Evolutionary conservation across 1,284 basidiomycete species (phyloP), one percentile per base, ranked within the genome.

Genomic region (Termitomyces sp.): DNA sequence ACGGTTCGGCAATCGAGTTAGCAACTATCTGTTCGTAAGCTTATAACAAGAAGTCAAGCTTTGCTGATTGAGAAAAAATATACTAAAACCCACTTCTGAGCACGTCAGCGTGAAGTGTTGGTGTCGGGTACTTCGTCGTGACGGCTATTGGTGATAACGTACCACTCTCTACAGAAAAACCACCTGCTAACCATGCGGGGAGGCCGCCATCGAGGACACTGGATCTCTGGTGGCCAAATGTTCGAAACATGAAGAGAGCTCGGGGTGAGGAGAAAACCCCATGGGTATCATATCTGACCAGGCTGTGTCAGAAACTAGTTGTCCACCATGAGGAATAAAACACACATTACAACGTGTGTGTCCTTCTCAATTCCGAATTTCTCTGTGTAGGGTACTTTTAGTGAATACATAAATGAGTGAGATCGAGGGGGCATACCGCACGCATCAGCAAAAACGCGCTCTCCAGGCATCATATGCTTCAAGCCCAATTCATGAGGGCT

Each of bases 381-480:
- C 61, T 83, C 91, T 89, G 50, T 13, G 24, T 21, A 50, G 2
- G 26, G 5, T 18, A 19, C 4, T 37, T 8, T 54, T 40, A 55
- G 33, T 19, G 11, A 14, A 33, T 6, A n/a, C n/a, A n/a, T n/a
- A 41, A 21, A 21, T 16, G 14, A 14, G 18, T 19, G 28, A 6
- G 26, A 19, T 6, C 14, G 33, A 35, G 24, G 18, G 14, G 26
- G 67, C 84, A 60, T 71, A 93, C 91, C 83, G 63, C 89, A 93
- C 8, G 91, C 86, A 52, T 80, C 72, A 14, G 86, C 85, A 68
- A 98, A 98, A n/a, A 74, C 70, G 38, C 79, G 74, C 28, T 73
- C 74, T 16, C 76, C 71, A 3, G 96, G 96, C 80, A 98, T 86
- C 94, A 98, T 98, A 71, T 98, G 95, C 62, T 88, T 89, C 16